Evolutionary conservation across 1,139 yeast genomes (phyloP).

Genomic region (Citeromyces hawaiiensis): DNA sequence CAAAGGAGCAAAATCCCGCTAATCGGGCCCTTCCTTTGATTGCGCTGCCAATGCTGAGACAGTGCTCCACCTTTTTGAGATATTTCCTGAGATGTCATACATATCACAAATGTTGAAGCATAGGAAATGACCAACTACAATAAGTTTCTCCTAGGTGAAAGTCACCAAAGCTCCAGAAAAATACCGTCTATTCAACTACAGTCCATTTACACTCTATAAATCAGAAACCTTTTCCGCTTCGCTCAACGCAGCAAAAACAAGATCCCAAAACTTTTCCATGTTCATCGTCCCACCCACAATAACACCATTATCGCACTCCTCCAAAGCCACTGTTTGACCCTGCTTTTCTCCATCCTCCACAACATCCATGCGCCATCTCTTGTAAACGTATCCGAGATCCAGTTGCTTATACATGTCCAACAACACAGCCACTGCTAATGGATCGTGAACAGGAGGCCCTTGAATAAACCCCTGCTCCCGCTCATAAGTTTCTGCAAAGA

Average conservation of each 20-base stretch:
- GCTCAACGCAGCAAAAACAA: slow-evolving; percentile 27
- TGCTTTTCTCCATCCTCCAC: slow-evolving; percentile 19
- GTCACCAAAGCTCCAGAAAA: too few relatives aligned
- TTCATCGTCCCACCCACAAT: slow-evolving; percentile 31
- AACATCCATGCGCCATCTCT: slow-evolving; percentile 19
- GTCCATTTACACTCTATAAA: background rate
- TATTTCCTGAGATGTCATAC: too few relatives aligned
- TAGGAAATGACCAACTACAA: too few relatives aligned
- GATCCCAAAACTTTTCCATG: slow-evolving; percentile 38
- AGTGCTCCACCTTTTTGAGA: too few relatives aligned
- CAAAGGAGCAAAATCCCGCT: too few relatives aligned
- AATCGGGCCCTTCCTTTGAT: too few relatives aligned
- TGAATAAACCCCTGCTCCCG: slow-evolving; percentile 25
- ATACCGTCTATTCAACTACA: background rate
- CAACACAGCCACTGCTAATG: slow-evolving; percentile 53
- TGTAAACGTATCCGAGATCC: slow-evolving; percentile 19
- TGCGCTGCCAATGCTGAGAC: too few relatives aligned
- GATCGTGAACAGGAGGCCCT: slow-evolving; percentile 82
- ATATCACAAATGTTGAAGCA: too few relatives aligned
- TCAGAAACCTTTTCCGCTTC: slow-evolving; percentile 7
- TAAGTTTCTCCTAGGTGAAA: too few relatives aligned
- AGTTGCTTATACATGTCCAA: slow-evolving; percentile 19
- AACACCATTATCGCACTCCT: slow-evolving; percentile 22
- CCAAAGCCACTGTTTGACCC: slow-evolving; percentile 12
- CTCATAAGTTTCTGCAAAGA: slow-evolving; percentile 35